These are phyloP conservation scores for Penicillium sp. DNA, from an alignment of 2,329 filamentous ascomycete species.

Conservation along the genomic window DNA sequence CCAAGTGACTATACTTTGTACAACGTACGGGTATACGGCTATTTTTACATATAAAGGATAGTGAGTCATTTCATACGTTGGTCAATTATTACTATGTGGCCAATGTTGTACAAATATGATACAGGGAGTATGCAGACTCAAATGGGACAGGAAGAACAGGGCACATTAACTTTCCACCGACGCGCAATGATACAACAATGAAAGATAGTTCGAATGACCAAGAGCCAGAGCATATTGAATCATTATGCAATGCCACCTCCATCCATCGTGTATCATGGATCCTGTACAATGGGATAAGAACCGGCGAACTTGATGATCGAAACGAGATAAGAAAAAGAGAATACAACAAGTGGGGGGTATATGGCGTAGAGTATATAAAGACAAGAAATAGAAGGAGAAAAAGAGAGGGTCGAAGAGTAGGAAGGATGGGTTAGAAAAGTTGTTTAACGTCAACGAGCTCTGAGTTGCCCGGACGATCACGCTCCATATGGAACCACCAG, in stretches of 20 bases:
- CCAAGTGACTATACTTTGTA: not conserved
- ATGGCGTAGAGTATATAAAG: conserved; percentile 18
- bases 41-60: not conserved
- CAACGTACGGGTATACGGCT: not conserved
- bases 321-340: conserved; percentile 15
- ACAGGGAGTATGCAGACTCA: conserved; percentile 15
- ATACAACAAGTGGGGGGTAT: conserved; percentile 26
- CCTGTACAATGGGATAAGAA: not conserved
- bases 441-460: conserved; percentile 36
- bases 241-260: not conserved
- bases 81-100: conserved; percentile 7
- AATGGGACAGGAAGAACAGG: conserved; percentile 1
- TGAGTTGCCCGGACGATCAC: conserved; percentile 38
- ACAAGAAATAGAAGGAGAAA: conserved; percentile 7
- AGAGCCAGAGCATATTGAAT: not conserved
- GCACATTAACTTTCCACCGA: conserved; percentile 6
- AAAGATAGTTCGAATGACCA: conserved; percentile 2
- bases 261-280: conserved; percentile 2
- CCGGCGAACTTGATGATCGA: not conserved
- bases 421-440: conserved; percentile 33
- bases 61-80: not conserved
- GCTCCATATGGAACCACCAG: conserved; percentile 49
- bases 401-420: not conserved
- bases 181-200: conserved; percentile 7
- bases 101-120: conserved; percentile 15